Conservation (phyloP, 305 asterid genomes). For the Nicotiana rustica region DNA sequence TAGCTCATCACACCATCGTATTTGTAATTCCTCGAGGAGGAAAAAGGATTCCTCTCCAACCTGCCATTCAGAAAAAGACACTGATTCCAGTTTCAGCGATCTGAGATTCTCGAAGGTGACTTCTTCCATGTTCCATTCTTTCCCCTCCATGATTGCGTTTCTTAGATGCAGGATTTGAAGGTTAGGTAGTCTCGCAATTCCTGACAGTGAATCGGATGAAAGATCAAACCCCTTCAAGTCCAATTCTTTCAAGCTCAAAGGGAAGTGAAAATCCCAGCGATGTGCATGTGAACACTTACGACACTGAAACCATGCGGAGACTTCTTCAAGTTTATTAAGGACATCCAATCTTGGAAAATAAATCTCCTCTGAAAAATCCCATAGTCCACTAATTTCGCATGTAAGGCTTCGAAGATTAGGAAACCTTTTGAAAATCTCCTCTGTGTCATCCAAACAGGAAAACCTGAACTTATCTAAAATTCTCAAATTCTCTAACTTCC, state of each 20-base stretch:
- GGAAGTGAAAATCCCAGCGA: neutral
- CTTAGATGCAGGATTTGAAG: neutral
- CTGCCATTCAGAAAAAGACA: neutral
- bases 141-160: neutral
- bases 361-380: neutral
- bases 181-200: neutral
- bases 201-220: neutral
- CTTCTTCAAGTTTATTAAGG: neutral
- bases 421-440: neutral
- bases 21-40: neutral
- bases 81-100: no score
- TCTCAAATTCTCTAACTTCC: neutral
- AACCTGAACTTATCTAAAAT: neutral
- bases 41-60: neutral
- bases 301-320: neutral
- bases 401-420: neutral
- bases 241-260: neutral
- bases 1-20: no score
- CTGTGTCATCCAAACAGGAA: neutral
- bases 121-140: constrained; percentile 7
- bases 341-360: constrained; percentile 9
- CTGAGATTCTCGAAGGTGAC: neutral
- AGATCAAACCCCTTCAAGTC: neutral
- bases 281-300: neutral
- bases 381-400: neutral